Evolutionary conservation across 371 early-diverging fungal species (phyloP), one percentile per base, ranked within the genome.

Genomic region (Haplosporangium sp.): DNA sequence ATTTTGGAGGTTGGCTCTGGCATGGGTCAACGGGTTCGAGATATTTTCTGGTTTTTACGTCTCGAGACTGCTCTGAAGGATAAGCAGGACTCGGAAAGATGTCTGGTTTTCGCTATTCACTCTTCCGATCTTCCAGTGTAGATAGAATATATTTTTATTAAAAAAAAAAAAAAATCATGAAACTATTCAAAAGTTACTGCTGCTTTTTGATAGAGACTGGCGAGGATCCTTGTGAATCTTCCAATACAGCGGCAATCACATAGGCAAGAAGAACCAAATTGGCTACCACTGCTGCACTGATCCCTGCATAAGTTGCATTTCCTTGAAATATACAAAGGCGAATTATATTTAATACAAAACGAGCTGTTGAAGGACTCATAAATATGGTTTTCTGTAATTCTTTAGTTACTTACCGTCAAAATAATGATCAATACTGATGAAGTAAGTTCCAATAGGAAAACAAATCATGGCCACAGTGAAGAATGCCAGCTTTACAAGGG

Each of bases 1-100:
- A 78, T 87, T 2, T 73, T 93, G 37, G 93, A 94, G 77, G 87
- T 92, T 60, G 93, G 92, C 27, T 92, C 91, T 68, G 92, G 88
- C 4, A 93, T 90, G 91, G 86, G 87, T 55, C 72, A 65, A 8
- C 82, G 85, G 0, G 92, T 94, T 8, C 71, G 85, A 15, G 76
- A 79, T n/a, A 86, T 92, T 8, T 93, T 91, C 83, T 65, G 69
- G 15, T 85, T 78, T 45, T 86, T 87, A 67, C 82, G 66, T 3
- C 85, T 86, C 56, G 84, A 85, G 6, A 69, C 61, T 2, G 72
- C 86, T 0, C 60, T 77, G 37, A 85, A 85, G 58, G 93, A 93
- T 72, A 44, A 57, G 11, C 88, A 91, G 47, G 89, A 86, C 1
- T 89, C 87, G 76, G 84, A 91, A 57, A 85, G 93, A 8, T 91